A percentile compares a stretch with the other conserved stretches of the same genome.
Conservation (phyloP, 2,329 filamentous ascomycete species). For the Stemphylium vesicarium region DNA sequence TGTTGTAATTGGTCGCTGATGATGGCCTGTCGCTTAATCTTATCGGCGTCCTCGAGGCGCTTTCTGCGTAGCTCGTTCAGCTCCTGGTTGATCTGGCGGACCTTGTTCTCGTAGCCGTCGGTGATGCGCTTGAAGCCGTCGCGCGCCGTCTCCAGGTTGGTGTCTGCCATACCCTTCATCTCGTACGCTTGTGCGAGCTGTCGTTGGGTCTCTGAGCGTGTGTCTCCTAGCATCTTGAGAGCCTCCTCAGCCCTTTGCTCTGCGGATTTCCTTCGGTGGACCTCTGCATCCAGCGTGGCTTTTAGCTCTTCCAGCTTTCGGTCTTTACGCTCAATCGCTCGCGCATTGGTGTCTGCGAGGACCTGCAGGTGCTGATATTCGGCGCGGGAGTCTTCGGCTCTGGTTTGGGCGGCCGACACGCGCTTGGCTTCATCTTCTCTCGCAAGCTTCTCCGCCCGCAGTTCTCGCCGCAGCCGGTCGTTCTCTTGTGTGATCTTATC, state of each 20-base stretch:
- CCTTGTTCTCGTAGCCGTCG: conserved; percentile 49
- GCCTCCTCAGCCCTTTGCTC: conserved; percentile 65
- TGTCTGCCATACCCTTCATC: conserved; percentile 60
- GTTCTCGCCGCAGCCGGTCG: conserved; percentile 75
- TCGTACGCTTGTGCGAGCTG: conserved; percentile 66
- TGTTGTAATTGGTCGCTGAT: conserved; percentile 75
- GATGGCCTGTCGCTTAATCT: conserved; percentile 63
- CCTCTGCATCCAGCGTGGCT: conserved; percentile 68
- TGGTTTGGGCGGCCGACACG: conserved; percentile 71
- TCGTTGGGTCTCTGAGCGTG: conserved; percentile 63
- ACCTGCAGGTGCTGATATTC: conserved; percentile 74
- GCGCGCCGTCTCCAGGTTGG: conserved; percentile 70
- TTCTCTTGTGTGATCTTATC: conserved; percentile 83
- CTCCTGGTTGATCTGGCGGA: conserved; percentile 61
- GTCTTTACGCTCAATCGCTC: conserved; percentile 73
- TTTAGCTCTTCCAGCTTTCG: conserved; percentile 75
- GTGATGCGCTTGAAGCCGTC: conserved; percentile 74
- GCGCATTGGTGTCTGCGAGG: conserved; percentile 74
- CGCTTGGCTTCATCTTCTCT: conserved; percentile 75
- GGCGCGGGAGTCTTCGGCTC: conserved; percentile 70
- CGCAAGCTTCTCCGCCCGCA: conserved; percentile 51
- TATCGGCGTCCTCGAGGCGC: conserved; percentile 40
- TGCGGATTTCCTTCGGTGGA: conserved; percentile 65
- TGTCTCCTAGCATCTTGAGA: conserved; percentile 69
- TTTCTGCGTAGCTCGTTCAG: conserved; percentile 40